Evolutionary conservation across 2,329 filamentous ascomycete genomes (phyloP), one percentile per base, ranked within the genome.

Genomic region (Pseudogymnoascus sp.): DNA sequence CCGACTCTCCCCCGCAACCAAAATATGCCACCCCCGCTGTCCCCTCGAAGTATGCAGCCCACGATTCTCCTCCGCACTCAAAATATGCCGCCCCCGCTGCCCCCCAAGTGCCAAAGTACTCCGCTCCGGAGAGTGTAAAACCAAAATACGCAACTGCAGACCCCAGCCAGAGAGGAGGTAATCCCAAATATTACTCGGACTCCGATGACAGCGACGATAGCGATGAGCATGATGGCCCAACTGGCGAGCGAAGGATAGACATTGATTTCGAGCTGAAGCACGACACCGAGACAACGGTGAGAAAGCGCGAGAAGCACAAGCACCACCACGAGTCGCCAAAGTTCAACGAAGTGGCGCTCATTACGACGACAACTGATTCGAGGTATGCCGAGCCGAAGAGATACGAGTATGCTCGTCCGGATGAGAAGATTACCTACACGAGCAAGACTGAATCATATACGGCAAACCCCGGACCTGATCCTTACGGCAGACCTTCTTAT

Each of bases 331-430:
- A 55, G 29, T 55, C 48, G 29, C 48, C 48, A 17, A 10, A 55
- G 5, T 55, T 12, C 9, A 55, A 55, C 15, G 48, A 55, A 13
- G 48, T 55, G 15, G 48, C 48, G 9, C 48, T 55, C 8, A 29
- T 55, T 33, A 55, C 48, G n/a, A 55, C 44, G n/a, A 55, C 48
- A 35, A 55, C 48, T 9, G 48, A 33, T 27, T 55, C 48, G 48
- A 55, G 48, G 15, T 74, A 74, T 59, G 69, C 70, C 1, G 70
- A 74, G 21, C 68, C 72, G 0, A 66, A 67, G 55, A 65, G 69
- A 44, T 71, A 72, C 69, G 75, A 79, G 51, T 76, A 79, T 61
- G 74, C 73, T 38, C 72, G 72, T 58, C 65, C 73, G 0, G 72
- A 73, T 59, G 72, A 75, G 42, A 73, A 70, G 25, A 65, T 71